Conservation (phyloP, 2,329 filamentous ascomycete genomes). For the Colletotrichum sp. region DNA sequence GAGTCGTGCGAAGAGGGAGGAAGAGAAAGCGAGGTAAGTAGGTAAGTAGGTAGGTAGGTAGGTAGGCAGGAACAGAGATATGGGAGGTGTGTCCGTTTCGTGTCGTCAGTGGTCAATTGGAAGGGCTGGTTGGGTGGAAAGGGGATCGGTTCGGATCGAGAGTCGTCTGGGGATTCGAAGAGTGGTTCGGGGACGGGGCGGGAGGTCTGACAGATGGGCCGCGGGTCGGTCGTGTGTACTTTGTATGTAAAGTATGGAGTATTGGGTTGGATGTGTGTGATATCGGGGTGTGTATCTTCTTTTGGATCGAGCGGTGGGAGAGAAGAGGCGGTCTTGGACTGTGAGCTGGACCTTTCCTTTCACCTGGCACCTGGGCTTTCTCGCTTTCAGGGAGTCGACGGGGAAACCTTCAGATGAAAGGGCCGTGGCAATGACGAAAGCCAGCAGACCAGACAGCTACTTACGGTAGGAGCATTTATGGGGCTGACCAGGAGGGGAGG, state of each 20-base stretch:
- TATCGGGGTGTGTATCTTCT: background rate
- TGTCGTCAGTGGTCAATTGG: slow-evolving; percentile 11
- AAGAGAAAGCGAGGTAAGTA: background rate
- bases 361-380: background rate
- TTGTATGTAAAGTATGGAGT: background rate
- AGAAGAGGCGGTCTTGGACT: background rate
- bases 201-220: background rate
- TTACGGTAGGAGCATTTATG: slow-evolving; percentile 17
- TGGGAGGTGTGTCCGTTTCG: background rate
- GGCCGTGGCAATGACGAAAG: slow-evolving; percentile 22
- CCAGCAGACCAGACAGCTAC: slow-evolving; percentile 9
- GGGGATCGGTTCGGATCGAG: slow-evolving; percentile 13
- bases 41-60: background rate
- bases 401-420: slow-evolving; percentile 20
- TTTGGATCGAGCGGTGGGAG: background rate
- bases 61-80: background rate
- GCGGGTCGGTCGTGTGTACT: background rate
- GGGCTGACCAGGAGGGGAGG: slow-evolving; percentile 14
- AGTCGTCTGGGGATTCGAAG: slow-evolving; percentile 4
- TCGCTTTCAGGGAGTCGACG: slow-evolving; percentile 1
- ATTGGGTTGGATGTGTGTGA: background rate
- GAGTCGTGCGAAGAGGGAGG: background rate
- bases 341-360: background rate
- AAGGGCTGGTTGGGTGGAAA: background rate
- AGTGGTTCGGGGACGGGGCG: background rate